Evolutionary conservation across 345 rosid species (phyloP).

Genomic region (Lagerstroemia speciosa): DNA sequence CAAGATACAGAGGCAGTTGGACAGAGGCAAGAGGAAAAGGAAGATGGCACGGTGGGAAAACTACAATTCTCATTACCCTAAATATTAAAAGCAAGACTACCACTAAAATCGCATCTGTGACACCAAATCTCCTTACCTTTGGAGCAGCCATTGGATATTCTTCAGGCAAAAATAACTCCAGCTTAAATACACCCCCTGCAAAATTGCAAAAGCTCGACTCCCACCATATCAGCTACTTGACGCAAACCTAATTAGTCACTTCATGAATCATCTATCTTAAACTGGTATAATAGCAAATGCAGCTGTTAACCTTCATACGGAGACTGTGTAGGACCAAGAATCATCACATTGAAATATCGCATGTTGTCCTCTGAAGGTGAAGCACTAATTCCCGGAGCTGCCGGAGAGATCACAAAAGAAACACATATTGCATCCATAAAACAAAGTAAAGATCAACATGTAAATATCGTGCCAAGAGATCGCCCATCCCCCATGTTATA

Average conservation of each 20-base stretch:
- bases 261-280: not conserved
- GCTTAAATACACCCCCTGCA: conserved; percentile 94
- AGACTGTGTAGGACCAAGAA: conserved; percentile 93
- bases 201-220: conserved; percentile 7
- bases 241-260: not conserved
- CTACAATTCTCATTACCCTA: not conserved
- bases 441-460: not conserved
- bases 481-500: not conserved
- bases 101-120: not conserved
- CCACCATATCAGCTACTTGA: not conserved
- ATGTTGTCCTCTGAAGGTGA: conserved; percentile 95
- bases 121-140: not conserved
- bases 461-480: no score
- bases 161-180: conserved; percentile 98
- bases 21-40: not conserved
- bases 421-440: not conserved
- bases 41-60: not conserved
- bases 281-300: not conserved
- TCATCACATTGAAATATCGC: conserved; percentile 94
- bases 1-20: not conserved
- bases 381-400: conserved; percentile 97
- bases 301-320: conserved; percentile 80
- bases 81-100: not conserved
- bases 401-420: conserved; percentile 12
- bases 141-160: conserved; percentile 99